These are phyloP conservation scores for Phytophthora crassamura DNA, from an alignment of 352 stramenopile species.

Conservation along the genomic window DNA sequence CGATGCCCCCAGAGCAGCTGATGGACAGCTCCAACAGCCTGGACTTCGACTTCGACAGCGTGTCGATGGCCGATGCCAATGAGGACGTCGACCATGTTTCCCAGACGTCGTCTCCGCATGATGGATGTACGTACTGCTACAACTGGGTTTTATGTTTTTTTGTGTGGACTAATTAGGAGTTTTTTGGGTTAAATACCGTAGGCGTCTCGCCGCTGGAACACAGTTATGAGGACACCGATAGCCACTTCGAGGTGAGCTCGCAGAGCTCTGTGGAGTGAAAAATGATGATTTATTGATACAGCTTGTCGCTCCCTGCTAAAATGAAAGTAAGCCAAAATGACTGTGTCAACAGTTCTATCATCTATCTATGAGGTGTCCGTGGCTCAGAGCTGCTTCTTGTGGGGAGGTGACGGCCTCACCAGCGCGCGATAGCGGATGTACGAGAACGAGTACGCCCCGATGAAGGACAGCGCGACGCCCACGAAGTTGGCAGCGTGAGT, in stretches of 20 bases:
- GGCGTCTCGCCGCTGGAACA: constrained; percentile 81
- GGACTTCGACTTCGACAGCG: constrained; percentile 87
- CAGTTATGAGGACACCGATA: constrained; percentile 80
- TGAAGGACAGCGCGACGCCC: constrained; percentile 67
- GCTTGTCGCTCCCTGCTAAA: constrained; percentile 16
- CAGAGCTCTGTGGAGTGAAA: constrained; percentile 65
- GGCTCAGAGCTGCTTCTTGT: constrained; percentile 20
- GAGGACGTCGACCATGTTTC: constrained; percentile 72
- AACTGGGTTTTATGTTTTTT: not conserved
- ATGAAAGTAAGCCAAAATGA: constrained; percentile 26
- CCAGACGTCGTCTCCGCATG: constrained; percentile 73
- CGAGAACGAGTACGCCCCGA: constrained; percentile 78
- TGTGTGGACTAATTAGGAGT: constrained; percentile 13
- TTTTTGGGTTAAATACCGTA: constrained; percentile 31
- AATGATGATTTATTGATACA: constrained; percentile 50
- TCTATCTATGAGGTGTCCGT: not conserved
- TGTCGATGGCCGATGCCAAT: constrained; percentile 72
- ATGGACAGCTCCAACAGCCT: constrained; percentile 55
- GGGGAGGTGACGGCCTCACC: constrained; percentile 14
- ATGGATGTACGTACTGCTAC: constrained; percentile 62
- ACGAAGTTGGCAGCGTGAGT: constrained; percentile 51
- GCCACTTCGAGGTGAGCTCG: constrained; percentile 86
- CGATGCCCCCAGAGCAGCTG: constrained; percentile 61
- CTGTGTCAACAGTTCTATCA: constrained; percentile 17
- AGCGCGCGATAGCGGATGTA: constrained; percentile 72